A percentile compares a stretch with the other conserved stretches of the same genome.
phyloP scores from a whole-genome alignment of 768 basidiomycete genomes.

The Boletus huronensis region DNA sequence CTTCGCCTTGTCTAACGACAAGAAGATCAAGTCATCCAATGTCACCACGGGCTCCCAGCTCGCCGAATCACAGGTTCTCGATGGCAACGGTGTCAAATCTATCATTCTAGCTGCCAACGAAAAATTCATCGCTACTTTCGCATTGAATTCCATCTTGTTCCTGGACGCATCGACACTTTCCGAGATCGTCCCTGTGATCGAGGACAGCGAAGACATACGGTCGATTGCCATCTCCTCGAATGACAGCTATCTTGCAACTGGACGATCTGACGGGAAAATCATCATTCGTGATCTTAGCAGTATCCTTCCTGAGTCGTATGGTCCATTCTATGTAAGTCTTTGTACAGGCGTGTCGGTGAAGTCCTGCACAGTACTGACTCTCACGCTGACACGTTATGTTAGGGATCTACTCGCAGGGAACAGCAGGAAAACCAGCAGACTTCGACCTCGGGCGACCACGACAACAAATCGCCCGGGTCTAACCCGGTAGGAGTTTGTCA shows the following conservation, averaged over 20 bases:
- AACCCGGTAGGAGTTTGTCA: background rate
- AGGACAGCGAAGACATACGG: fast-evolving
- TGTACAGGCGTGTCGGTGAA: background rate
- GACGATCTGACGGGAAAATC: background rate
- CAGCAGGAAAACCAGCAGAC: background rate
- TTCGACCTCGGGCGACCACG: background rate
- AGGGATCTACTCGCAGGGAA: no score
- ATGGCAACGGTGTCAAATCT: no score
- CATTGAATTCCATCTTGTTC: background rate
- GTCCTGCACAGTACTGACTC: no score
- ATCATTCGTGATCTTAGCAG: no score
- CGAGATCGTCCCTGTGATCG: background rate
- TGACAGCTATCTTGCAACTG: background rate
- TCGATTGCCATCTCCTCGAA: background rate
- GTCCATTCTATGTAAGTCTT: background rate
- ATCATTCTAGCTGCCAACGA: background rate
- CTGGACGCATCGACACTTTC: background rate
- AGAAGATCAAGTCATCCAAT: background rate
- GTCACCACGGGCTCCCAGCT: background rate
- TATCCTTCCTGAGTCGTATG: background rate
- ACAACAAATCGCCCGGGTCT: background rate
- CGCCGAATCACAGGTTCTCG: background rate
- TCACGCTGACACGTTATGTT: background rate
- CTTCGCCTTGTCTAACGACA: background rate
- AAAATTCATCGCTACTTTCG: background rate